Evolutionary conservation across 2,329 filamentous ascomycete genomes (phyloP).

Genomic region (Paraphoma chrysanthemicola): DNA sequence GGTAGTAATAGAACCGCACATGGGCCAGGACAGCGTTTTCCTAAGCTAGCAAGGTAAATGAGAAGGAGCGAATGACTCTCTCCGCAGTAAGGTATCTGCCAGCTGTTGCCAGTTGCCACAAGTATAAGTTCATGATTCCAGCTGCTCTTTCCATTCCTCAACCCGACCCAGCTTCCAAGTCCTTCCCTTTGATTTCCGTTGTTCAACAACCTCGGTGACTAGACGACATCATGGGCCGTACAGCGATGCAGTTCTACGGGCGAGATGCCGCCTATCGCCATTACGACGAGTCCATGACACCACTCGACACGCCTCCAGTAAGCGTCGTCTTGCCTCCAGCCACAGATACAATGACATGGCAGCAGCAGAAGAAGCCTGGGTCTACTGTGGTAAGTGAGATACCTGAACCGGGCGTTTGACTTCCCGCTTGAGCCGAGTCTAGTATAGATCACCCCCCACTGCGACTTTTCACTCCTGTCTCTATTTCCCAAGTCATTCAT

Average conservation of each 20-base stretch:
- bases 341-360: conserved; percentile 23
- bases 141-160: not conserved
- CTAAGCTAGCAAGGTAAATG: no score
- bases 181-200: not conserved
- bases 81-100: not conserved
- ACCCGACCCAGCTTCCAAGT: not conserved
- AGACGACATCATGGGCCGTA: not conserved
- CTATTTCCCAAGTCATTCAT: not conserved
- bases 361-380: conserved; percentile 22
- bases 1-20: no score
- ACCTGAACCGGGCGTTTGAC: not conserved
- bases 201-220: not conserved
- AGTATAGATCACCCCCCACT: no score
- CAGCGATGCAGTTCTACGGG: not conserved
- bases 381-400: conserved; percentile 21
- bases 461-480: not conserved
- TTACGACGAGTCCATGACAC: not conserved
- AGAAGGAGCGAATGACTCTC: not conserved
- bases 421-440: not conserved
- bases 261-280: not conserved
- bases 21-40: no score
- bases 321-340: not conserved
- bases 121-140: not conserved
- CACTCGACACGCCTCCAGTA: not conserved
- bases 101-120: no score